Evolutionary conservation across 2,329 filamentous ascomycete species (phyloP), one percentile per base, ranked within the genome.

Genomic region (Penicillium olsonii): DNA sequence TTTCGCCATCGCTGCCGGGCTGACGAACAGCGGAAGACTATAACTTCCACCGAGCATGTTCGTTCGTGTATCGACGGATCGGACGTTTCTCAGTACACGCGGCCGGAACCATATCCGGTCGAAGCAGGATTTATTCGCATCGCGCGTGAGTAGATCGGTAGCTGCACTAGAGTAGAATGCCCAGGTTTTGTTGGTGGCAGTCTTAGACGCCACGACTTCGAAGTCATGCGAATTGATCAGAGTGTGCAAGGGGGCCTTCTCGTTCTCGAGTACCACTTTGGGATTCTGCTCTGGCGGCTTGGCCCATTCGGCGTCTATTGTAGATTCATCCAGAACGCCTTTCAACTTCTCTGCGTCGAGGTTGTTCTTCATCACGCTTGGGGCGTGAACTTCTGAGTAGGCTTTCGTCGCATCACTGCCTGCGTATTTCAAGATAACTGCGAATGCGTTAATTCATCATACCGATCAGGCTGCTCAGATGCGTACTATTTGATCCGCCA

Each of bases 91-190:
- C 45, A 86, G 68, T 22, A 84, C 75, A 17, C 82, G 75, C 0
- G 83, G 84, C 0, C 84, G 79, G 5, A 87, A 76, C 65, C 75
- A 76, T 54, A 87, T 84, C 20, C 76, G 68, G 34, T 75, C 69
- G 58, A 84, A 84, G 53, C 77, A 72, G 0, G 75, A 72, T 19
- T 71, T 75, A 64, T 87, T 88, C 42, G 74, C 73, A 19, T 75
- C 67, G 2, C 77, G 75, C 40, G 84, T 81, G 31, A 85, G 82
- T 4, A 80, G 59, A 78, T 77, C 85, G 5, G 83, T 87, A 10
- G 84, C 81, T 2, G 84, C 85, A 8, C 83, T 85, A 17, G 82
- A 85, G 62, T 84, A 81, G 61, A 87, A 88, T 0, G 84, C 85
- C 82, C 83, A 87, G n/a, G 84, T 81, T 61, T 88, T 87, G 18